Evolutionary conservation across 1,139 yeast species (phyloP).

Genomic region (Suhomyces guaymorum): DNA sequence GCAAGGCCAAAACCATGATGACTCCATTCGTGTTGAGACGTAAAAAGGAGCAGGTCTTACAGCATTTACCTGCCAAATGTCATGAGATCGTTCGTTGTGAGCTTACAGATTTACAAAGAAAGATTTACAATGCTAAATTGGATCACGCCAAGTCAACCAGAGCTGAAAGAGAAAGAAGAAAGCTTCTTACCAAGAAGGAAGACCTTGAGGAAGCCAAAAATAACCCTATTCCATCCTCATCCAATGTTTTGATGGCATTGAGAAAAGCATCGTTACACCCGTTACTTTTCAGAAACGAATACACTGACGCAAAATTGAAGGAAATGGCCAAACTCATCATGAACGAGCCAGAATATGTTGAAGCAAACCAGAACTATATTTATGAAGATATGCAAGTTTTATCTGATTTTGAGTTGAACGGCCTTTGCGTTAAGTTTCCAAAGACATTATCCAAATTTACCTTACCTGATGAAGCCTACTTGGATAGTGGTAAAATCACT

Average conservation of each 20-base stretch:
- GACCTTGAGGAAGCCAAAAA: conserved; percentile 39
- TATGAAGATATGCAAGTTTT: conserved; percentile 95
- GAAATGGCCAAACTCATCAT: conserved; percentile 77
- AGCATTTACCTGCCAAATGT: conserved; percentile 78
- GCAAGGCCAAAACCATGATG: conserved; percentile 96
- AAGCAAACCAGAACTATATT: conserved; percentile 74
- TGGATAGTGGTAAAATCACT: conserved; percentile 76
- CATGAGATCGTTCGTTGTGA: conserved; percentile 67
- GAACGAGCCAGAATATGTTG: conserved; percentile 74
- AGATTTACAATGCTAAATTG: conserved; percentile 62
- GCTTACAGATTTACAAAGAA: conserved; percentile 56
- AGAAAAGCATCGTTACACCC: conserved; percentile 81
- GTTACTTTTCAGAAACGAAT: conserved; percentile 62
- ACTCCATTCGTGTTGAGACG: conserved; percentile 94
- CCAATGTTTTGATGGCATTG: conserved; percentile 66
- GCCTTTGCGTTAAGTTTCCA: conserved; percentile 72
- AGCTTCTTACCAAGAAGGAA: conserved; percentile 36
- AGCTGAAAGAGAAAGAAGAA: conserved; percentile 52
- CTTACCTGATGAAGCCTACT: conserved; percentile 58
- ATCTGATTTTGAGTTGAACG: conserved; percentile 87
- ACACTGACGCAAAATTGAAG: conserved; percentile 52
- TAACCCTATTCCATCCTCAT: conserved; percentile 40
- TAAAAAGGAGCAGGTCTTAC: conserved; percentile 85
- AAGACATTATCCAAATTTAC: conserved; percentile 56
- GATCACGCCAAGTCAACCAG: conserved; percentile 47